phyloP scores from a whole-genome alignment of 1,284 basidiomycete species.

The Heliocybe sulcata region DNA sequence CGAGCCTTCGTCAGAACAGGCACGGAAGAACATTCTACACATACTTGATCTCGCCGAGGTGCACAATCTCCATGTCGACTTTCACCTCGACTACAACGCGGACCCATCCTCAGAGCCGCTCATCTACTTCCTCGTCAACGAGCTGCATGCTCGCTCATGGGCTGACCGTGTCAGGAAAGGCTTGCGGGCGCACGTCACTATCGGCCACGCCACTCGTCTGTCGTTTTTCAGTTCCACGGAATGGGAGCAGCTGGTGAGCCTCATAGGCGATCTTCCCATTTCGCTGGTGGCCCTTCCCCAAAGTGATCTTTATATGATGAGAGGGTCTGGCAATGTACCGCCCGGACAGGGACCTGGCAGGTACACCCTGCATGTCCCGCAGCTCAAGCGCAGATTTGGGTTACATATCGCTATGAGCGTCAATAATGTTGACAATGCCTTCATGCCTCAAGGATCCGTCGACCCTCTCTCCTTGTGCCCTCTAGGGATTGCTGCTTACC shows the following conservation, averaged over 20 bases:
- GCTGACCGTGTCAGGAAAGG: constrained; percentile 2
- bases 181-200: constrained; percentile 30
- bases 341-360: constrained; percentile 23
- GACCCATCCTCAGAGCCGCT: constrained; percentile 41
- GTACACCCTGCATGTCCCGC: constrained; percentile 45
- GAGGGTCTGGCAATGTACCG: constrained; percentile 25
- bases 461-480: constrained; percentile 54
- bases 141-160: constrained; percentile 21
- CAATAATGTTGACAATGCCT: constrained; percentile 60
- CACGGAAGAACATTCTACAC: constrained; percentile 45
- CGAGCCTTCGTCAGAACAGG: constrained; percentile 38
- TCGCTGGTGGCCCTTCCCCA: constrained; percentile 52
- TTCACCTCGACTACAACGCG: constrained; percentile 63
- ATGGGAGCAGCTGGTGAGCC: constrained; percentile 32
- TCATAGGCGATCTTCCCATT: constrained; percentile 32
- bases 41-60: constrained; percentile 39
- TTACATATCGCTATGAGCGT: constrained; percentile 48
- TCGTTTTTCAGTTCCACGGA: constrained; percentile 39
- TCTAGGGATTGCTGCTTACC: constrained; percentile 54
- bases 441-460: constrained; percentile 56
- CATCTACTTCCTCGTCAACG: constrained; percentile 43
- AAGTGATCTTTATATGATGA: constrained; percentile 61
- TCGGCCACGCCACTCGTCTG: constrained; percentile 56
- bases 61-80: constrained; percentile 40
- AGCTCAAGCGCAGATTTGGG: constrained; percentile 34